Evolutionary conservation across 163 green algal genomes (phyloP).

Genomic region (Scenedesmus sp.): DNA sequence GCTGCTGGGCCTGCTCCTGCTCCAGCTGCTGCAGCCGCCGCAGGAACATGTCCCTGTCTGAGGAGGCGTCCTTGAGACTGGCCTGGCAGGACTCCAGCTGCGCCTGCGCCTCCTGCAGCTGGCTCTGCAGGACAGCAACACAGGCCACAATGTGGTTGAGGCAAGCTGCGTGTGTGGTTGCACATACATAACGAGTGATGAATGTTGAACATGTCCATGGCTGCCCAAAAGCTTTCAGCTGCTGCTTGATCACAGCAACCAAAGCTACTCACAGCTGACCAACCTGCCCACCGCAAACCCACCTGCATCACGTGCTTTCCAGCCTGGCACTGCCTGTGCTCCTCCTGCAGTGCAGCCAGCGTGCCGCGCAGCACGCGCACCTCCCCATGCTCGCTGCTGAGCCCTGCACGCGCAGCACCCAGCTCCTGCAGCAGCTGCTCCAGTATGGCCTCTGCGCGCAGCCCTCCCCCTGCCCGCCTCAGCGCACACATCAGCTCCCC

Average conservation of each 20-base stretch:
- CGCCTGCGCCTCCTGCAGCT: background rate
- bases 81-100: background rate
- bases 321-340: constrained; percentile 11
- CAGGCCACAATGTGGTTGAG: background rate
- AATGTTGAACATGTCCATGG: background rate
- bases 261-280: background rate
- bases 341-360: background rate
- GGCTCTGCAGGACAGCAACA: background rate
- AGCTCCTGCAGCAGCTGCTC: constrained; percentile 53
- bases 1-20: background rate
- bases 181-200: too few species aligned
- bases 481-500: constrained; percentile 45
- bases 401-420: constrained; percentile 8
- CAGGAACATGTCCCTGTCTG: constrained; percentile 48
- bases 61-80: background rate
- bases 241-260: background rate
- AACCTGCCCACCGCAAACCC: background rate
- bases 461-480: constrained; percentile 4
- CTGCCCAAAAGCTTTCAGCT: background rate
- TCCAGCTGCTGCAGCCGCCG: constrained; percentile 46
- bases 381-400: constrained; percentile 21
- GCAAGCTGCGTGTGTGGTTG: background rate
- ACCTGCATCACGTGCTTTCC: background rate
- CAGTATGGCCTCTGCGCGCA: constrained; percentile 47
- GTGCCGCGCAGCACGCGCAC: background rate